Base-by-base conservation (phyloP, 257 asterid species). In the Cinchona pubescens region DNA sequence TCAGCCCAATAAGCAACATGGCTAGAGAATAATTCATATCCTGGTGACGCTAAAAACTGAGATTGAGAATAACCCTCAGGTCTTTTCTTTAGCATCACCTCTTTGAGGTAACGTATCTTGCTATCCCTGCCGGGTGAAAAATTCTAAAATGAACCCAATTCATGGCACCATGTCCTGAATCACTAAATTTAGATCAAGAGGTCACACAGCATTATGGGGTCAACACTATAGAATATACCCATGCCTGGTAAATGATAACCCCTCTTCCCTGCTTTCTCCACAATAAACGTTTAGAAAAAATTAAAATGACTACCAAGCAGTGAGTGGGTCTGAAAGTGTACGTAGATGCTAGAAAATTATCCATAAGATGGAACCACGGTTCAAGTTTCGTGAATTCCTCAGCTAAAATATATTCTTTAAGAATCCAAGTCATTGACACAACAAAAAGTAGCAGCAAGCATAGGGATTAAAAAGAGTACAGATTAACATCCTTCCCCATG, bases 391-490 rank as follows among this genome's bases (percentile, higher is more conserved):
- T 37, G 32, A 61, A n/a, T 72, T 71, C 34, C 77, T 64, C 67
- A 71, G 42, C 76, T 71, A 70, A 78, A 61, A 74, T 3, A 76
- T 45, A 45, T 60, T 7, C 35, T 61, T 40, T 18, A 56, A 64
- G 40, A 64, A 69, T 34, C 62, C 63, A 76, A 19, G 14, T 76
- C 38, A 82, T 69, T 48, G 67, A 71, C 80, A 71, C 71, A 77
- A 81, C 86, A 82, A 84, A 80, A 78, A 76, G 75, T 35, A 77
- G 81, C 80, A 81, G 83, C 77, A 73, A 55, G 74, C 59, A 76
- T 59, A 83, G 65, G 79, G 71, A 75, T 29, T 32, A 64, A 67
- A 73, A 75, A 75, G 51, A 77, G 53, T 59, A 21, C 58, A 25
- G 23, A 49, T 61, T 27, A 77, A 72, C 37, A 45, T 51, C 75